Conservation (phyloP, 768 basidiomycete genomes). For the Hydnum rufescens region DNA sequence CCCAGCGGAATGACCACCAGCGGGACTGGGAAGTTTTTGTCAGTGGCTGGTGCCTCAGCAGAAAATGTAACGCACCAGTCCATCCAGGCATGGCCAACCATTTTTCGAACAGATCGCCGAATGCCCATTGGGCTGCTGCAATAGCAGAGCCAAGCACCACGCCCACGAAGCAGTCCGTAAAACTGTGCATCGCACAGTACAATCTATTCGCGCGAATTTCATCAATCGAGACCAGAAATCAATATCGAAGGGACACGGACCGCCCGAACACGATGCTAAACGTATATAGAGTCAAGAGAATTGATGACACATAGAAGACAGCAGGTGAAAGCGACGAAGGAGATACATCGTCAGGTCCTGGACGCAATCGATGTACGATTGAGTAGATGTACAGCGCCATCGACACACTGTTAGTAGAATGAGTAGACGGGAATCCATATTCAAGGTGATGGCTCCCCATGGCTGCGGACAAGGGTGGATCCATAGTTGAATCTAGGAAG, state of each 20-base stretch:
- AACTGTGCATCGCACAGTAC: conserved; percentile 79
- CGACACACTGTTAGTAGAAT: conserved; percentile 78
- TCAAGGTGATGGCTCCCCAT: conserved; percentile 69
- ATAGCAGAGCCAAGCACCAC: conserved; percentile 41
- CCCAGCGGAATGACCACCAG: conserved; percentile 21
- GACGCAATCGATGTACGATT: conserved; percentile 14
- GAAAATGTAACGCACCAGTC: conserved; percentile 14
- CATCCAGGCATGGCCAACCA: conserved; percentile 19
- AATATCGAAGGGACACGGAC: background rate
- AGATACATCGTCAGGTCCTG: no score
- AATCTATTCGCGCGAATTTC: conserved; percentile 18
- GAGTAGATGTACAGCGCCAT: conserved; percentile 60
- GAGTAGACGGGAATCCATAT: conserved; percentile 92
- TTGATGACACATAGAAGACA: conserved; percentile 13
- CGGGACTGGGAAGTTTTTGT: conserved; percentile 22
- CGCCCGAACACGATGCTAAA: conserved; percentile 62
- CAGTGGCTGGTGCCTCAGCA: conserved; percentile 1
- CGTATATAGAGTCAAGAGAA: conserved; percentile 34
- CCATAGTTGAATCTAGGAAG: conserved; percentile 2
- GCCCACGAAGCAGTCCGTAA: conserved; percentile 52
- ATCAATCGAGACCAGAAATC: background rate
- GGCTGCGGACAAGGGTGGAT: conserved; percentile 22
- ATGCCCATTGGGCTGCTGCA: conserved; percentile 29
- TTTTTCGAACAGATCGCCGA: conserved; percentile 22
- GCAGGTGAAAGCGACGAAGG: conserved; percentile 17